Evolutionary conservation across 257 asterid species (phyloP).

Genomic region (Primulina huaijiensis): DNA sequence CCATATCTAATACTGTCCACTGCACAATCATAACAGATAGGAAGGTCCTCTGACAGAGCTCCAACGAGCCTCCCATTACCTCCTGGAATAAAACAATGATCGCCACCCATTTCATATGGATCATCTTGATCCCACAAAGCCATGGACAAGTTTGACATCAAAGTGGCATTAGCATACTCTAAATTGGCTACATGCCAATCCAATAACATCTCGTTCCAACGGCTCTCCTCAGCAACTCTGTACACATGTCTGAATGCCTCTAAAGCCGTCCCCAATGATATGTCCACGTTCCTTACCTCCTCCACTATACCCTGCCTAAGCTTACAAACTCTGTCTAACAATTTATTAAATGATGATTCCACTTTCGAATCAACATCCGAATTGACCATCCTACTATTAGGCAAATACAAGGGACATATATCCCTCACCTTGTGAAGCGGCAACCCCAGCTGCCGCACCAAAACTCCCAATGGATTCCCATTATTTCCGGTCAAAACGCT

Average conservation of each 20-base stretch:
- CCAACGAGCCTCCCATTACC: slow-evolving; percentile 88
- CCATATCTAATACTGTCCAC: slow-evolving; percentile 76
- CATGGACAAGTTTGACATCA: slow-evolving; percentile 91
- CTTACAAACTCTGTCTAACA: slow-evolving; percentile 95
- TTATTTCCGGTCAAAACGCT: slow-evolving; percentile 93
- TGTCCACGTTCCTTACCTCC: slow-evolving; percentile 74
- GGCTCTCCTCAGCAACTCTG: slow-evolving; percentile 86
- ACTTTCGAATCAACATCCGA: slow-evolving; percentile 82
- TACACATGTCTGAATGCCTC: slow-evolving; percentile 85
- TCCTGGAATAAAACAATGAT: slow-evolving; percentile 96
- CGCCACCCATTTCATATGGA: slow-evolving; percentile 99
- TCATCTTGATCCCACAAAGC: slow-evolving; percentile 99
- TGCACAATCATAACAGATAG: slow-evolving; percentile 58
- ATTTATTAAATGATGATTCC: slow-evolving; percentile 77
- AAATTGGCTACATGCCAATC: slow-evolving; percentile 99
- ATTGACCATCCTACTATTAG: slow-evolving; percentile 79
- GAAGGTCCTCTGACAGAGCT: slow-evolving; percentile 83
- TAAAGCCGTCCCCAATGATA: slow-evolving; percentile 77
- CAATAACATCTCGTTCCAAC: slow-evolving; percentile 77
- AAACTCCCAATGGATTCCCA: slow-evolving; percentile 93
- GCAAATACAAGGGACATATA: slow-evolving; percentile 84
- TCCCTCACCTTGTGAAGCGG: slow-evolving; percentile 98
- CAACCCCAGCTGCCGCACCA: slow-evolving; percentile 79
- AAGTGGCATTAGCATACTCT: slow-evolving; percentile 91
- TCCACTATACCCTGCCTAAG: slow-evolving; percentile 90